Evolutionary conservation across 106 monocot species (phyloP).

Genomic region (Dendrobium nobile): DNA sequence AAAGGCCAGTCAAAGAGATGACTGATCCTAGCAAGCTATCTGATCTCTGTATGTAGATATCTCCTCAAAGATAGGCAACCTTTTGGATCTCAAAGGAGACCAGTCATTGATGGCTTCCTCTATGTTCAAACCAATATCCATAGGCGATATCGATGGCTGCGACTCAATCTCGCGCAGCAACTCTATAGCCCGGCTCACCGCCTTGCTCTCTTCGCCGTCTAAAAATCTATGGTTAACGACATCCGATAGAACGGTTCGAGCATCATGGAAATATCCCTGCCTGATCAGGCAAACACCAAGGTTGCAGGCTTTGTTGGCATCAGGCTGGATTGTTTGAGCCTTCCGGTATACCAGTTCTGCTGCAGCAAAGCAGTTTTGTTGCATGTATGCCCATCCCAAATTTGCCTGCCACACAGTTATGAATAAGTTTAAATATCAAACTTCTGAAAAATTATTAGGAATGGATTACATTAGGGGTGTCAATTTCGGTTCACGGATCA

Average conservation of each 20-base stretch:
- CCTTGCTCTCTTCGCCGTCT: constrained; percentile 38
- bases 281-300: constrained; percentile 59
- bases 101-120: constrained; percentile 19
- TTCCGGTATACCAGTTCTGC: constrained; percentile 72
- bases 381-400: constrained; percentile 91
- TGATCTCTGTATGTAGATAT: constrained; percentile 42
- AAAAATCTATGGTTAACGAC: constrained; percentile 23
- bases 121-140: not conserved
- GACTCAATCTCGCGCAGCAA: constrained; percentile 43
- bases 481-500: no score
- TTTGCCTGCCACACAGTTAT: constrained; percentile 30
- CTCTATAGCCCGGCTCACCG: constrained; percentile 30
- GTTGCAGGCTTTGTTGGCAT: constrained; percentile 81
- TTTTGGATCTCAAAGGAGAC: constrained; percentile 38
- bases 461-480: not conserved
- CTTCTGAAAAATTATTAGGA: not conserved
- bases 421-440: not conserved
- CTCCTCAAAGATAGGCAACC: constrained; percentile 70
- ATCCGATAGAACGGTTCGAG: constrained; percentile 32
- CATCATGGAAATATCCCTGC: constrained; percentile 40
- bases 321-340: constrained; percentile 59
- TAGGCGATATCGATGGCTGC: not conserved
- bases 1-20: not conserved
- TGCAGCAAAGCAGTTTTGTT: constrained; percentile 44
- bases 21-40: constrained; percentile 25